Conservation (phyloP, 768 basidiomycete species). For the Paxillus rubicundulus region DNA sequence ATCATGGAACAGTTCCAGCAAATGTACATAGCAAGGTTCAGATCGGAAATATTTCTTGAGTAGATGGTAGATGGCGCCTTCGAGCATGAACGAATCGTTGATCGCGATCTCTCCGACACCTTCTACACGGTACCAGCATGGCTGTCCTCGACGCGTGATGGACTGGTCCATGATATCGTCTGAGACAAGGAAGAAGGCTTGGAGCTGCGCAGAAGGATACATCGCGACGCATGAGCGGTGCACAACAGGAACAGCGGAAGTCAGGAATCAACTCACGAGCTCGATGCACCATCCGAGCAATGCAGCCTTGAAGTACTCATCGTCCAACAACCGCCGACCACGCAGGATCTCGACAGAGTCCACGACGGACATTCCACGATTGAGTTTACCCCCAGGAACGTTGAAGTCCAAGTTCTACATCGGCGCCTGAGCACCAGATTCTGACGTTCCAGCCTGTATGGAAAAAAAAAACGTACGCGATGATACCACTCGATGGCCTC, state of each 20-base stretch:
- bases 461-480: conserved; percentile 51
- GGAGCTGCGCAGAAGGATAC: conserved; percentile 54
- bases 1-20: conserved; percentile 91
- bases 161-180: conserved; percentile 98
- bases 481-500: conserved; percentile 86
- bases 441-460: neutral
- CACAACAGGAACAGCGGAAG: neutral
- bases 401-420: conserved; percentile 85
- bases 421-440: neutral
- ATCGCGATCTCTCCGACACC: conserved; percentile 76
- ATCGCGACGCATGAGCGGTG: neutral
- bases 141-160: conserved; percentile 90
- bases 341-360: conserved; percentile 89
- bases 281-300: conserved; percentile 96
- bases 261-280: conserved; percentile 56
- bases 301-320: conserved; percentile 87
- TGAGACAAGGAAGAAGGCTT: conserved; percentile 95
- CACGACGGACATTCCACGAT: conserved; percentile 93
- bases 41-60: conserved; percentile 82
- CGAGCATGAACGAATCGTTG: conserved; percentile 97
- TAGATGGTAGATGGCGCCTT: conserved; percentile 88
- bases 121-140: conserved; percentile 85
- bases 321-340: conserved; percentile 64
- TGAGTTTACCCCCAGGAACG: conserved; percentile 95
- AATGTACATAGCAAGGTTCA: conserved; percentile 80